Base-by-base conservation (phyloP, 1,284 basidiomycete species). In the Phellopilus nigrolimitatus region DNA sequence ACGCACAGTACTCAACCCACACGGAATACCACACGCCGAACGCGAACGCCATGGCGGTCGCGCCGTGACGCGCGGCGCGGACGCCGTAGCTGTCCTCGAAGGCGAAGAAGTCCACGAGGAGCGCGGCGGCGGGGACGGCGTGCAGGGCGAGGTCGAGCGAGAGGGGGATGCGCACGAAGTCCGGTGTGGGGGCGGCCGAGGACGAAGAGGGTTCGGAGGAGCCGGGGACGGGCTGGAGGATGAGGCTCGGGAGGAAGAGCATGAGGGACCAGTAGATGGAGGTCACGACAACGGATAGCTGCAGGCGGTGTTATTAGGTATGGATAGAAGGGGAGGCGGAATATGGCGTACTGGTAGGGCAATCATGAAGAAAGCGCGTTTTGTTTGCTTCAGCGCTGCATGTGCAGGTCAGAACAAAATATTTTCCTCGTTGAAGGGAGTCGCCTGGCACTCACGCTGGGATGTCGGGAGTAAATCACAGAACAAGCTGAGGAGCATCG, bases 261-360 rank as follows among this genome's bases (percentile, higher is more conserved):
- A 85, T 54, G 13, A 89, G 70, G 1, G 74, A 65, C 86, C 85
- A 88, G 67, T 91, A 91, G 51, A 91, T 82, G 25, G 70, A 66
- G 2, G 86, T 78, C 44, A 92, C 77, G 54, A 87, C 78, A 36
- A 85, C 73, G 15, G 79, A 74, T 25, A 88, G 62, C 82, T 86
- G 50, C 6, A 21, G 40, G 25, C 27, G 33, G 25, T 27, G 55
- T 44, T 24, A 50, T 13, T 51, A 28, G n/a, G 36, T 36, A 51
- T 38, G 28, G 9, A 21, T n/a, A 21, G 30, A 39, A 49, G 28
- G 15, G 36, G 22, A 34, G 38, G 22, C 42, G 31, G 6, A n/a
- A 1, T 1, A 37, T n/a, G 5, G 60, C 75, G 38, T 60, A 81
- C 80, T 0, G 85, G 84, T 56, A 89, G 63, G 1, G 84, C 74